These are phyloP conservation scores for Coniochaeta sp. DNA, from an alignment of 2,329 filamentous ascomycete genomes.

Conservation along the genomic window DNA sequence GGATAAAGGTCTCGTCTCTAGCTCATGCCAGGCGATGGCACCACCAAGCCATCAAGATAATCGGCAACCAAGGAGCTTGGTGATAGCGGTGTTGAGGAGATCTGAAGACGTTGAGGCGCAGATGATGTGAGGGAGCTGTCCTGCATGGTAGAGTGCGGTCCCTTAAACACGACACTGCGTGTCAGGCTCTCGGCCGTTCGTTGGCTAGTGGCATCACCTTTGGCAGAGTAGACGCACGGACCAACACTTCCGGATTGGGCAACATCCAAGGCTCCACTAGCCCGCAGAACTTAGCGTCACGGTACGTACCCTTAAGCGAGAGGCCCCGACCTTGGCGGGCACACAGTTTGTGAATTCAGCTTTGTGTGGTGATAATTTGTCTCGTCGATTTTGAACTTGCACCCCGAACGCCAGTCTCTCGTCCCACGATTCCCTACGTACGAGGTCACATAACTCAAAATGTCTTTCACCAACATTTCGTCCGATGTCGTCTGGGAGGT, in stretches of 20 bases:
- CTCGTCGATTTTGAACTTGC: neutral
- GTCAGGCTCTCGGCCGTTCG: too few relatives aligned
- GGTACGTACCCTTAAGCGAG: neutral
- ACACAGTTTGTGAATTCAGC: conserved; percentile 2
- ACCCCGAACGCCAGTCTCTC: conserved; percentile 3
- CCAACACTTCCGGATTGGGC: neutral
- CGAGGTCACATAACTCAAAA: conserved; percentile 34
- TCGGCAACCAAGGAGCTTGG: neutral
- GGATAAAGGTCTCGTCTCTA: conserved; percentile 2
- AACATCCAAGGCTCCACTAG: neutral
- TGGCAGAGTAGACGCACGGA: neutral
- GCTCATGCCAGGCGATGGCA: neutral
- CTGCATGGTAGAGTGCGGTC: neutral
- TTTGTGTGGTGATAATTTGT: conserved; percentile 1
- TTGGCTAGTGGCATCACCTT: neutral
- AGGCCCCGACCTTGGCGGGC: neutral
- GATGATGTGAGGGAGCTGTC: neutral
- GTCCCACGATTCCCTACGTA: conserved; percentile 10
- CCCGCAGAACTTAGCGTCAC: neutral
- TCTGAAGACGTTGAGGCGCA: neutral
- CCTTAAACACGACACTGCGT: neutral
- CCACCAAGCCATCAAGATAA: neutral
- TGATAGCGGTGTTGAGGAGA: neutral
- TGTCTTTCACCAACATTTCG: conserved; percentile 68
- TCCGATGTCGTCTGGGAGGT: conserved; percentile 92